phyloP scores from a whole-genome alignment of 1,139 yeast species.

The Saccharomycopsis phalli region DNA sequence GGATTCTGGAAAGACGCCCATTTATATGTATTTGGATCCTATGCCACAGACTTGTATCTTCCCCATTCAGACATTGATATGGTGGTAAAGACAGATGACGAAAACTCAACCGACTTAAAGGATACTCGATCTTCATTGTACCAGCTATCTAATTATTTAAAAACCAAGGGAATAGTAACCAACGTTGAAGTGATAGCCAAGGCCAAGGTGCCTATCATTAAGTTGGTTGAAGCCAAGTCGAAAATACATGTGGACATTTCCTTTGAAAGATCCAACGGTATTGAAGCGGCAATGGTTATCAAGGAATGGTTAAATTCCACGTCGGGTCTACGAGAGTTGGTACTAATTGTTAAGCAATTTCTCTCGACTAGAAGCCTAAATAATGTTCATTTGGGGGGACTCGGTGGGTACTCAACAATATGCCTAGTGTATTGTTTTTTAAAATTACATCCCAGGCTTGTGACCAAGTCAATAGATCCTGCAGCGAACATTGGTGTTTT shows the following conservation, averaged over 20 bases:
- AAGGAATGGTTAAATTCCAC: conserved; percentile 64
- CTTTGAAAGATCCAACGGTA: conserved; percentile 80
- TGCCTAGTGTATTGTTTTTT: conserved; percentile 81
- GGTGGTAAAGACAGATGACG: conserved; percentile 68
- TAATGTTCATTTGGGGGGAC: conserved; percentile 92
- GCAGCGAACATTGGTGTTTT: conserved; percentile 78
- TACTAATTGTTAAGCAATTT: conserved; percentile 79
- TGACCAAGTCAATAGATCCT: conserved; percentile 59
- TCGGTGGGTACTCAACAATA: conserved; percentile 91
- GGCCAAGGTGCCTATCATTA: conserved; percentile 93
- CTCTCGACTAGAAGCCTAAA: conserved; percentile 71
- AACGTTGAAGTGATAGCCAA: conserved; percentile 81
- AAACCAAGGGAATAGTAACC: conserved; percentile 54
- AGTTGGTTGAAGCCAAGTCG: conserved; percentile 70
- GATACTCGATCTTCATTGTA: conserved; percentile 63
- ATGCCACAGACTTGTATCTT: conserved; percentile 85
- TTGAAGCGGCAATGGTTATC: conserved; percentile 76
- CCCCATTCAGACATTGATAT: conserved; percentile 97
- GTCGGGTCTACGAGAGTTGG: conserved; percentile 81
- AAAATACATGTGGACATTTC: conserved; percentile 82
- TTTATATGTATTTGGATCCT: conserved; percentile 87
- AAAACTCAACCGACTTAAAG: conserved; percentile 29
- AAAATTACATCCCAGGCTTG: conserved; percentile 67
- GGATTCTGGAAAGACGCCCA: conserved; percentile 75
- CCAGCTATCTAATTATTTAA: conserved; percentile 63